Conservation (phyloP, 1,284 basidiomycete species). For the Melampsora occidentalis region DNA sequence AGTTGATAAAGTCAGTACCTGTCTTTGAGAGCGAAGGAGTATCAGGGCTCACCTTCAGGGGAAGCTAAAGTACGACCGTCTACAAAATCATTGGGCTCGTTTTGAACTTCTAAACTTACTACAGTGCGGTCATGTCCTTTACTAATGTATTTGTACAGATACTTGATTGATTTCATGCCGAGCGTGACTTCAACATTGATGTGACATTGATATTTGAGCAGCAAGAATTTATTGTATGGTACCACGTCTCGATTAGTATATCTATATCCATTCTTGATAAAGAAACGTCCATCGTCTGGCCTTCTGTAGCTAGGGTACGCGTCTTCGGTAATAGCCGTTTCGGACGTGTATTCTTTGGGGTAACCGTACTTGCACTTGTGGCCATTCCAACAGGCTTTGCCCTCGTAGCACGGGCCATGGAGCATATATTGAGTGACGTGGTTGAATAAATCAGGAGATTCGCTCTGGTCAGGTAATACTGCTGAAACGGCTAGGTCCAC, state of each 20-base stretch:
- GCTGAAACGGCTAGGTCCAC: neutral
- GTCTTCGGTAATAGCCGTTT: neutral
- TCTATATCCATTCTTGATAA: neutral
- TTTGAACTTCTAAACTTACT: neutral
- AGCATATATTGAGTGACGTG: neutral
- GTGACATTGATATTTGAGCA: neutral
- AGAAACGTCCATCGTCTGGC: neutral
- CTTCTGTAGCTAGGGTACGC: neutral
- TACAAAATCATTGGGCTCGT: neutral
- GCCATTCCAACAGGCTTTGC: neutral
- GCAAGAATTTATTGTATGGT: constrained; percentile 16
- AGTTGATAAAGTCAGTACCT: too few species aligned
- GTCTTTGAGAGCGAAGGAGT: too few species aligned
- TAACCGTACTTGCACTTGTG: neutral
- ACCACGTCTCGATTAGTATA: constrained; percentile 4
- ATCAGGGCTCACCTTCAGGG: neutral
- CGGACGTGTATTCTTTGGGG: neutral
- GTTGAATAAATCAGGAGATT: neutral
- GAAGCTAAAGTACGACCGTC: neutral
- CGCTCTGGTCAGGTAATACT: neutral
- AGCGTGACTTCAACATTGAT: constrained; percentile 16
- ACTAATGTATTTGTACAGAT: constrained; percentile 21
- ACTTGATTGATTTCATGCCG: neutral
- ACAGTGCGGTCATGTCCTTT: neutral
- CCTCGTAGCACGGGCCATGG: neutral